Percentiles rank a stretch among this genome's conserved stretches.
Evolutionary conservation across 176 grass and related monocot species (phyloP).

Genomic region (Sorghum bicolor): Sorghum_bicolor_NCBIv3 NC_012877.2:59221501-59222000

Average conservation of each 20-base stretch:
- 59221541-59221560: too few species aligned
- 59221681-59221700: too few species aligned
- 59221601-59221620: too few species aligned
- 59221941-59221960: neutral
- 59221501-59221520: too few species aligned
- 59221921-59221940: neutral
- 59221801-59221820: neutral
- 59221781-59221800: neutral
- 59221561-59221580: too few species aligned
- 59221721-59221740: neutral
- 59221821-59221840: neutral
- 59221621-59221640: too few species aligned
- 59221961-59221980: constrained; percentile 21
- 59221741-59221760: neutral
- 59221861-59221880: constrained; percentile 13
- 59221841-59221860: neutral
- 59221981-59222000: constrained; percentile 29
- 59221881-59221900: neutral
- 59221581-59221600: too few species aligned
- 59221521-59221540: too few species aligned
- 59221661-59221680: too few species aligned
- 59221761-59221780: neutral
- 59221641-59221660: too few species aligned
- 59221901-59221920: constrained; percentile 2
- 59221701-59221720: too few species aligned